Evolutionary conservation across 2,329 filamentous ascomycete genomes (phyloP), one percentile per base, ranked within the genome.

Genomic region (Sclerotinia nivalis): DNA sequence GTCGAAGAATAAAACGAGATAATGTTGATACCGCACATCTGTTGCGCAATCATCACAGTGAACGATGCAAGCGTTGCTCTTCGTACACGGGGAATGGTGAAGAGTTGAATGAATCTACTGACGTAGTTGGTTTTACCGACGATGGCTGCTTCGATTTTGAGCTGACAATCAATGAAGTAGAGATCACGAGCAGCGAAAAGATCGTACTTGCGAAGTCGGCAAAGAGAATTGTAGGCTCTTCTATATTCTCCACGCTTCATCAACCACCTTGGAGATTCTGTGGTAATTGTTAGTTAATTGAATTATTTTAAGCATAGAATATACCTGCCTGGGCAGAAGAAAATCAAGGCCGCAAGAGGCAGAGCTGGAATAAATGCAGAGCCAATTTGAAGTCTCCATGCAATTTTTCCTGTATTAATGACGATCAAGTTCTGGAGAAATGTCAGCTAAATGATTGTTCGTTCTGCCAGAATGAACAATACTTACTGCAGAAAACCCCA

Each of bases 21-120:
- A 69, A 92, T 90, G 77, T 92, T 92, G 78, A 77, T 75, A 70
- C 75, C 75, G n/a, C 61, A 77, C 73, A 78, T 78, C 49, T 78
- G 76, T 67, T 78, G 77, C 0, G 75, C 75, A 64, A 77, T 88
- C 93, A 96, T 96, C 74, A 95, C 91, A 1, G 88, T 88, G 73
- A 89, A 91, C 0, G 92, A 91, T 8, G 92, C 93, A 43, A 91
- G 84, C 4, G 89, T 94, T 3, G 93, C 93, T 54, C 90, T 86
- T 20, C 89, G 86, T 15, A 91, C 83, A 60, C 91, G 86, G 1
- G 90, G 89, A 69, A 93, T 85, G 15, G 88, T 91, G 76, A 93
- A 91, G 1, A 90, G 81, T 76, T 92, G 86, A 50, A 84, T 74
- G 73, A 92, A 88, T 22, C 90, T 87, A 31, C 82, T 85, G 64